Conservation (phyloP, 352 stramenopile genomes). For the Pythium myriotylum region DNA sequence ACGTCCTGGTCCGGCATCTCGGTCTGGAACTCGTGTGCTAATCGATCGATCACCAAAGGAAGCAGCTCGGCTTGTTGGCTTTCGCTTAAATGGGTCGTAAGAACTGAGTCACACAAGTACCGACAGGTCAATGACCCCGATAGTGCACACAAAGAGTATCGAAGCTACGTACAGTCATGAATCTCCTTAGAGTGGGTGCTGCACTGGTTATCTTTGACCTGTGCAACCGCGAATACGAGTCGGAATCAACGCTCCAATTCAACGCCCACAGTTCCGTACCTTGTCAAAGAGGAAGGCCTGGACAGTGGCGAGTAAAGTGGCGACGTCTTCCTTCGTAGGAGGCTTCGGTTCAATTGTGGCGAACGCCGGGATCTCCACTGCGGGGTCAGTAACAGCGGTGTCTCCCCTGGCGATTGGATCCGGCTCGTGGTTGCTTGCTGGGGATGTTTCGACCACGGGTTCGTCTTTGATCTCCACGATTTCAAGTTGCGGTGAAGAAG, state of each 20-base stretch:
- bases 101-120: not conserved
- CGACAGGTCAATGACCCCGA: no score
- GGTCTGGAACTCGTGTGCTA: constrained; percentile 42
- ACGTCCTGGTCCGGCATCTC: constrained; percentile 40
- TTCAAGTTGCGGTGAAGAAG: not conserved
- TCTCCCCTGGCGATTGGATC: no score
- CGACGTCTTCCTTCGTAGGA: not conserved
- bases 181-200: constrained; percentile 55
- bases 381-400: no score
- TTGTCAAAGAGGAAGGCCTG: constrained; percentile 21
- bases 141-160: not conserved
- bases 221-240: not conserved
- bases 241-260: not conserved
- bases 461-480: not conserved
- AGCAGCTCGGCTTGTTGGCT: constrained; percentile 42
- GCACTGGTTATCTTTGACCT: constrained; percentile 61
- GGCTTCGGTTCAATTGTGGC: not conserved
- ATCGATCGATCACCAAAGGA: constrained; percentile 38
- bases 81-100: constrained; percentile 34
- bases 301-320: not conserved
- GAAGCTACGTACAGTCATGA: constrained; percentile 43
- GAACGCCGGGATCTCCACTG: not conserved
- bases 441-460: no score
- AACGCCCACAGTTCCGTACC: not conserved
- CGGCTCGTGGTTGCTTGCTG: no score